Conservation (phyloP, 139 green algal species). For the Diplosphaera chodatii region DNA sequence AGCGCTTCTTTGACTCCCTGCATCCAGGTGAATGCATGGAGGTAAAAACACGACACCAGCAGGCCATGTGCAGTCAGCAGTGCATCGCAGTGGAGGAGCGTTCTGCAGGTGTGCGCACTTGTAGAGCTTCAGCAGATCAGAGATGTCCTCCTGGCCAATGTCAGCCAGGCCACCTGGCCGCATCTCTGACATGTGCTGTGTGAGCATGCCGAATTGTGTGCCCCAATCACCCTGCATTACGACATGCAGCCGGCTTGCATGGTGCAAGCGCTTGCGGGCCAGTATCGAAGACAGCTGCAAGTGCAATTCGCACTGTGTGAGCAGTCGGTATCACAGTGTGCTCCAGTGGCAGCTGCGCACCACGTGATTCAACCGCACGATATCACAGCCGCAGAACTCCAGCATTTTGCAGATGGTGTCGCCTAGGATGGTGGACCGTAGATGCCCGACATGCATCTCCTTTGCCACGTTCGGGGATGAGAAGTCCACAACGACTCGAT, state of each 20-base stretch:
- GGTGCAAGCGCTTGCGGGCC: no score
- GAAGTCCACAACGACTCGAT: constrained; percentile 89
- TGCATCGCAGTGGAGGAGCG: no score
- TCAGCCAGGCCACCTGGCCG: constrained; percentile 45
- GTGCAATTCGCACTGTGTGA: no score
- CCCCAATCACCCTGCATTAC: constrained; percentile 90
- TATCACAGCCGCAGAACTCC: constrained; percentile 82
- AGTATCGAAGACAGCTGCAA: no score
- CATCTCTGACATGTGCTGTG: constrained; percentile 76
- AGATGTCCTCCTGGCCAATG: not conserved
- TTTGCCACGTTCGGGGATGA: constrained; percentile 98
- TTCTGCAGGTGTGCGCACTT: constrained; percentile 2
- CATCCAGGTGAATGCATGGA: no score
- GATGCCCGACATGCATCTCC: constrained; percentile 98
- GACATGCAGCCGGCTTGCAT: no score
- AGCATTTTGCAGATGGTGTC: constrained; percentile 72
- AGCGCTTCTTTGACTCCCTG: constrained; percentile 77
- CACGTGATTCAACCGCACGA: constrained; percentile 93
- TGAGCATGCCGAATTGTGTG: constrained; percentile 99
- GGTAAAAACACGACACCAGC: no score
- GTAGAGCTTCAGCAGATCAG: constrained; percentile 33
- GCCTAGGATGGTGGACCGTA: constrained; percentile 96
- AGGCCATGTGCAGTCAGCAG: no score
- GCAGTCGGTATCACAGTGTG: no score
- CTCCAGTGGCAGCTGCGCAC: constrained; percentile 20